phyloP scores from a whole-genome alignment of 129 eudicot species.

The Silybum marianum region DNA sequence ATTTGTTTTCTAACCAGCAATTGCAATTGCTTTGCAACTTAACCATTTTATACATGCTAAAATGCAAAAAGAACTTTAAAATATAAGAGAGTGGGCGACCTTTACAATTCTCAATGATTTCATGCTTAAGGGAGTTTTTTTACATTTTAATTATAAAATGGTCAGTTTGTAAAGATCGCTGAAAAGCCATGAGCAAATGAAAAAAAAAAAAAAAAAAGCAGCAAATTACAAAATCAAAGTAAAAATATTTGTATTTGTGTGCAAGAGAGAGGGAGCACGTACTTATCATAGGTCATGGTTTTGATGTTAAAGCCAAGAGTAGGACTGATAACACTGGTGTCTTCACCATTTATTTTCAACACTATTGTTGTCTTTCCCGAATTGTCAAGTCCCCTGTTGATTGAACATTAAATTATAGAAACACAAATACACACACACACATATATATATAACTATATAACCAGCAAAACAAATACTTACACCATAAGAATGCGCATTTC shows the following conservation, averaged over 20 bases:
- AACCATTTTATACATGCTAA: neutral
- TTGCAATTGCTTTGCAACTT: neutral
- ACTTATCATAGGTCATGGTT: slow-evolving; percentile 83
- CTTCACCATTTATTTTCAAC: slow-evolving; percentile 93
- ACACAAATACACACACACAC: neutral
- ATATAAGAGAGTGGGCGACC: neutral
- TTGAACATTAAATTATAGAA: slow-evolving; percentile 5
- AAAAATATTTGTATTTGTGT: neutral
- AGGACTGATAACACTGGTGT: slow-evolving; percentile 90
- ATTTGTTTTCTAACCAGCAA: neutral
- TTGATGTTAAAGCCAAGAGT: slow-evolving; percentile 96
- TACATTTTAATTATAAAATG: neutral
- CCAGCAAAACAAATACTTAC: slow-evolving; percentile 43
- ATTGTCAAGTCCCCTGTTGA: slow-evolving; percentile 82
- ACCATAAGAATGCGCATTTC: slow-evolving; percentile 99
- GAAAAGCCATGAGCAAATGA: neutral
- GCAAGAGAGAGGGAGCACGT: slow-evolving; percentile 13
- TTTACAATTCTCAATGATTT: neutral
- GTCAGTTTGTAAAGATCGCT: neutral
- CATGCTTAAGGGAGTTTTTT: neutral
- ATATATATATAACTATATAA: neutral
- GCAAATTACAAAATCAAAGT: neutral
- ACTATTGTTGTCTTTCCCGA: slow-evolving; percentile 97
- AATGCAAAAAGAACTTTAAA: neutral
- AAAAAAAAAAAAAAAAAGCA: neutral